Base-by-base conservation (phyloP, 345 rosid genomes). In the Arabidopsis arenosa region DNA sequence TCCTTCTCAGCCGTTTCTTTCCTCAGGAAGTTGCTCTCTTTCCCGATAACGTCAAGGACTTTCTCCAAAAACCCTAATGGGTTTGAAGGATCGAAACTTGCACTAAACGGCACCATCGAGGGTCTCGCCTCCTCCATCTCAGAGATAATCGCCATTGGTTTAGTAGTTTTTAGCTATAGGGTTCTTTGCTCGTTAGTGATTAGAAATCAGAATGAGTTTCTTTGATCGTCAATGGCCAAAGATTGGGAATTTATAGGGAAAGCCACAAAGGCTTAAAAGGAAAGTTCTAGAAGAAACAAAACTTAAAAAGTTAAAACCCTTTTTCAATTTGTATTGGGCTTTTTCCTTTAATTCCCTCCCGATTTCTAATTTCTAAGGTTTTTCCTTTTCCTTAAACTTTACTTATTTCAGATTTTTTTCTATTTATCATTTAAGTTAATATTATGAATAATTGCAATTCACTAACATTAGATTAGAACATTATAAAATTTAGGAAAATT, bases 141-240 rank as follows among this genome's bases (percentile, higher is more conserved):
- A 40, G 96, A 87, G 74, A 91, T 86, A 32, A 93, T 87, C 63
- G 96, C 96, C 97, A 93, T 89, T 47, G 64, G 9, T 68, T 12
- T 61, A 2, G 23, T 39, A 21, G 23, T 59, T 1, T 35, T n/a
- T 4, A 66, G 49, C 37, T 73, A 35, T 45, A 70, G 33, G 18
- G 57, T 9, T 63, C 32, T 28, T 48, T 15, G 32, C 28, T 74
- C 14, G 52, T 39, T 23, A 8, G 11, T 23, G 23, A 43, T 35
- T 63, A 4, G 2, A 23, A 47, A 23, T 66, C 61, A 14, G 23
- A 75, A 14, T 30, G 54, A 48, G 14, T 3, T 18, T 66, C 18
- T 66, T 39, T 58, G 5, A 36, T 45, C 0, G 32, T 6, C 37
- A 23, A 8, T 66, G 66, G 4, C 8, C 61, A 48, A 58, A 48